Conservation (phyloP, 2,329 filamentous ascomycete species). For the Madurella fahalii region DNA sequence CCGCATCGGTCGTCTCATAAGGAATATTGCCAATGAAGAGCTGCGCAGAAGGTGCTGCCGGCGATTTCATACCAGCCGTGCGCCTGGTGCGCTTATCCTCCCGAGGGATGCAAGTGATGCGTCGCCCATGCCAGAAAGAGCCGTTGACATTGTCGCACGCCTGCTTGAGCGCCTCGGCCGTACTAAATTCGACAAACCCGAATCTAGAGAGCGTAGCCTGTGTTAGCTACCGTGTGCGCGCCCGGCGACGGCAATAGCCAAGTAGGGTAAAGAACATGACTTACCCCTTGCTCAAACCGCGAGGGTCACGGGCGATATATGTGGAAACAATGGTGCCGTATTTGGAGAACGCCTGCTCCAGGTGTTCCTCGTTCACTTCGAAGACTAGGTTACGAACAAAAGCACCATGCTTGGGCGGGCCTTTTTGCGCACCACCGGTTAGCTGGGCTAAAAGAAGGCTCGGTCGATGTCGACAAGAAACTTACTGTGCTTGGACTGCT, state of each 20-base stretch:
- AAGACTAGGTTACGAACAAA: slow-evolving; percentile 37
- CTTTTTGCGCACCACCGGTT: not conserved
- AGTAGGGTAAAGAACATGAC: slow-evolving; percentile 3
- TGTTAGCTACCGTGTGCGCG: slow-evolving; percentile 12
- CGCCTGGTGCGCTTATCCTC: not conserved
- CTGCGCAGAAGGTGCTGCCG: slow-evolving; percentile 23
- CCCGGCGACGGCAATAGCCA: not conserved
- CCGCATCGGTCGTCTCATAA: slow-evolving; percentile 78
- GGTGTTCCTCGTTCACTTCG: slow-evolving; percentile 33
- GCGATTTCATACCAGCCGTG: not conserved
- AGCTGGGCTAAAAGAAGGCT: not conserved
- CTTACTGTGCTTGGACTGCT: not conserved
- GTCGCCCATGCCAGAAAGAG: slow-evolving; percentile 38
- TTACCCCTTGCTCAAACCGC: slow-evolving; percentile 36
- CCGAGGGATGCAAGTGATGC: slow-evolving; percentile 28
- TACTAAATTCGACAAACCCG: slow-evolving; percentile 32
- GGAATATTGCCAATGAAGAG: slow-evolving; percentile 83
- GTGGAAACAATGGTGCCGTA: slow-evolving; percentile 29
- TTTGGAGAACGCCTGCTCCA: slow-evolving; percentile 32
- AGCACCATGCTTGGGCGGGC: slow-evolving; percentile 14
- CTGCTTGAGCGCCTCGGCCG: slow-evolving; percentile 21
- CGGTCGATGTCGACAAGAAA: not conserved
- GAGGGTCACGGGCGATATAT: slow-evolving; percentile 31
- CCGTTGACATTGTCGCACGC: slow-evolving; percentile 31
- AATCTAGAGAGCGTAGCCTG: slow-evolving; percentile 25